Evolutionary conservation across 2,329 filamentous ascomycete genomes (phyloP).

Genomic region (Stromatinia cepivora): DNA sequence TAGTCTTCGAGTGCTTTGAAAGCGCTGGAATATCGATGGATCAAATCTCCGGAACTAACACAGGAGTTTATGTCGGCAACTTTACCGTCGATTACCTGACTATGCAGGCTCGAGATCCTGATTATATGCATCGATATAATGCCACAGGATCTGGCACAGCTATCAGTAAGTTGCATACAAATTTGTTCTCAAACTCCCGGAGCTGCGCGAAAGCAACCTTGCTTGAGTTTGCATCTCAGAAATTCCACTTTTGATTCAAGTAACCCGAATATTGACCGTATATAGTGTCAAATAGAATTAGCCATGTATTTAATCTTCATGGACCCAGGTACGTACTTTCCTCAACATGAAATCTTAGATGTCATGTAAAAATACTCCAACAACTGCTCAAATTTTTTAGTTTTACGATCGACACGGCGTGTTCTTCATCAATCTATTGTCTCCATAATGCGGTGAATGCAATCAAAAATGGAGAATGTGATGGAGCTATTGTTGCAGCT

Average conservation of each 20-base stretch:
- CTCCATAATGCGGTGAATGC: conserved; percentile 54
- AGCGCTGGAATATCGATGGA: conserved; percentile 24
- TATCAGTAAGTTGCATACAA: no score
- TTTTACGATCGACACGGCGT: conserved; percentile 48
- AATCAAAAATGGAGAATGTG: conserved; percentile 48
- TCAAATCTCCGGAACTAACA: conserved; percentile 25
- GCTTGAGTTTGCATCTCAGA: no score
- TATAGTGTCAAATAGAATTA: conserved; percentile 41
- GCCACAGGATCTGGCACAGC: background rate
- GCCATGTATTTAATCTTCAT: conserved; percentile 41
- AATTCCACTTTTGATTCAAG: no score
- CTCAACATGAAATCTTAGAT: no score
- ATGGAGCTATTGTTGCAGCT: conserved; percentile 30
- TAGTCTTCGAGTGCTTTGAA: conserved; percentile 28
- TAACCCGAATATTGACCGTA: no score
- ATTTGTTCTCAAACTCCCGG: no score
- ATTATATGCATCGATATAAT: background rate
- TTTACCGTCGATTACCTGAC: conserved; percentile 25
- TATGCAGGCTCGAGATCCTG: conserved; percentile 18
- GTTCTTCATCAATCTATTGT: conserved; percentile 56
- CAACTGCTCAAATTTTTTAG: background rate
- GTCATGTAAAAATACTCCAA: no score
- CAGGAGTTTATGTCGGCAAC: conserved; percentile 24
- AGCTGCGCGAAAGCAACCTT: no score
- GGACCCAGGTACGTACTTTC: conserved; percentile 31